Percentiles rank a stretch among this genome's conserved stretches.
Evolutionary conservation across 345 rosid genomes (phyloP).

Genomic region (Salix viminalis): DNA sequence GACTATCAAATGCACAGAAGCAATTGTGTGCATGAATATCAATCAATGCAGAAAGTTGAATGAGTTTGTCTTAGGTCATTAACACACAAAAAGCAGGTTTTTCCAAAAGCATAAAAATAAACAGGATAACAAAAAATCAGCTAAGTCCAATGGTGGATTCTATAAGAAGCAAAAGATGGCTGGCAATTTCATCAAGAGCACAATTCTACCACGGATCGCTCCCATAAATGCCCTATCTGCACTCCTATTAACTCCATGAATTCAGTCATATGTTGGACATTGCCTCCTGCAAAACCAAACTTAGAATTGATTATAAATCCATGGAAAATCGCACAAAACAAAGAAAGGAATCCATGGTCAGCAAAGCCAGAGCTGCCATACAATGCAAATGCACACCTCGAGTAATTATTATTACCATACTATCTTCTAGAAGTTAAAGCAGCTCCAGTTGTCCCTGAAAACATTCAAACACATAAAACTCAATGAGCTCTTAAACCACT

Average conservation of each 20-base stretch:
- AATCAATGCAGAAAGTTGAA: constrained; percentile 1
- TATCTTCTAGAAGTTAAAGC: constrained; percentile 40
- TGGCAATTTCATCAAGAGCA: constrained; percentile 10
- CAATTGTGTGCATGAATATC: constrained; percentile 9
- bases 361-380: background rate
- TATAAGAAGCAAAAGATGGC: constrained; percentile 14
- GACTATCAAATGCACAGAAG: background rate
- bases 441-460: constrained; percentile 45
- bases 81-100: background rate
- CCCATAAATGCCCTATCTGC: constrained; percentile 7
- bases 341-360: background rate
- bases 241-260: background rate
- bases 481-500: background rate
- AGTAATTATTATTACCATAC: constrained; percentile 10
- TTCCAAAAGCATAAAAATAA: constrained; percentile 2
- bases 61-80: background rate
- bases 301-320: background rate
- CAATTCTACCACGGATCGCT: constrained; percentile 6
- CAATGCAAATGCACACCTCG: background rate
- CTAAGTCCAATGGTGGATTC: constrained; percentile 16
- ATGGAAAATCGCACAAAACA: background rate
- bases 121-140: background rate
- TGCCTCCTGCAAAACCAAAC: constrained; percentile 32
- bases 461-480: background rate
- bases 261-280: background rate